phyloP scores from a whole-genome alignment of 148 eudicot species.

The Cornus controversa region DNA sequence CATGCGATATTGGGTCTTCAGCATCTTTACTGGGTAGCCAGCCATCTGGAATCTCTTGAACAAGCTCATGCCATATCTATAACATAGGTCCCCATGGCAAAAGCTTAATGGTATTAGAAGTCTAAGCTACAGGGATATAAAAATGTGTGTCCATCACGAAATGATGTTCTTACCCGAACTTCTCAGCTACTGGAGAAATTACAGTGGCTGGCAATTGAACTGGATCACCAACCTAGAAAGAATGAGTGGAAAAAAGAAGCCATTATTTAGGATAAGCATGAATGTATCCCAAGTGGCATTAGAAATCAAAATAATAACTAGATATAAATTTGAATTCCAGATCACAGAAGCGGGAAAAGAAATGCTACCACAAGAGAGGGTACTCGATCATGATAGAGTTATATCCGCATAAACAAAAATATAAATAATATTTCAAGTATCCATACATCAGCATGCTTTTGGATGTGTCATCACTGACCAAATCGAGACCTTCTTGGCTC shows the following conservation, averaged over 20 bases:
- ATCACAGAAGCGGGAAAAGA: neutral
- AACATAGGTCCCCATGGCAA: constrained; percentile 2
- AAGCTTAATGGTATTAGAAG: constrained; percentile 1
- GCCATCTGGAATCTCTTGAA: constrained; percentile 92
- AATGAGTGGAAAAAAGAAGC: neutral
- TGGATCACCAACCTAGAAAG: constrained; percentile 88
- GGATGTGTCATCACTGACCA: neutral
- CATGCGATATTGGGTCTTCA: constrained; percentile 98
- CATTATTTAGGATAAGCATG: neutral
- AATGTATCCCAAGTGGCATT: neutral
- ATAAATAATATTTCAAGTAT: too few species aligned
- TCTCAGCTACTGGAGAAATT: constrained; percentile 74
- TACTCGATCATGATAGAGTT: neutral
- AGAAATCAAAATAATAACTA: neutral
- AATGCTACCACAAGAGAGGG: neutral
- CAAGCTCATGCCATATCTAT: constrained; percentile 88
- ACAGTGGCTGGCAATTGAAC: constrained; percentile 99
- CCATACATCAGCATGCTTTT: neutral
- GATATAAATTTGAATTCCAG: neutral
- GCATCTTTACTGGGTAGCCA: constrained; percentile 90
- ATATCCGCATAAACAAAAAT: neutral
- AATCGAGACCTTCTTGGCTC: neutral
- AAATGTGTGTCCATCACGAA: neutral
- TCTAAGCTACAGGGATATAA: neutral
- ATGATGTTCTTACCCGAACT: constrained; percentile 53